Percentiles rank a stretch among this genome's conserved stretches.
Evolutionary conservation across 306 rosid species (phyloP).

Genomic region (Abrus pulchellus): DNA sequence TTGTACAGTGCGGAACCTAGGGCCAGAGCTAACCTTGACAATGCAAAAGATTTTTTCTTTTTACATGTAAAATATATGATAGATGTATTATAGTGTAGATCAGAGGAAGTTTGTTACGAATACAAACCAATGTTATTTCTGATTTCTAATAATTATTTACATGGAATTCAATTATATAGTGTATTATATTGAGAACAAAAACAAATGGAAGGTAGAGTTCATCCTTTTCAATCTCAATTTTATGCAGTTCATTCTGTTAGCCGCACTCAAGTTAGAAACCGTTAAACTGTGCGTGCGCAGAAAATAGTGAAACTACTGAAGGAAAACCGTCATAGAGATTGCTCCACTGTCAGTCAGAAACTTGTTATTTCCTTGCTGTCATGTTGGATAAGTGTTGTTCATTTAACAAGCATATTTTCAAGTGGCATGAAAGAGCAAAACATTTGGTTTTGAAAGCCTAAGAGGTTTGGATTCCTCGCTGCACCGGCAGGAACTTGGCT

Average conservation of each 20-base stretch:
- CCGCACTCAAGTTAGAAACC: not conserved
- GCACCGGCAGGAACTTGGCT: not conserved
- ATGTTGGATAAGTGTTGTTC: not conserved
- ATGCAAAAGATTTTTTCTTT: constrained; percentile 3
- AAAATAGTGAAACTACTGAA: not conserved
- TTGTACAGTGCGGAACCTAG: constrained; percentile 49
- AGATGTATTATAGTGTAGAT: constrained; percentile 38
- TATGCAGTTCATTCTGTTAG: not conserved
- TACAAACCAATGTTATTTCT: constrained; percentile 17
- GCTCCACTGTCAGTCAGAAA: not conserved
- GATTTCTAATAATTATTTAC: constrained; percentile 32
- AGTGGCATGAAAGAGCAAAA: not conserved
- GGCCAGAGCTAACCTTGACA: constrained; percentile 40
- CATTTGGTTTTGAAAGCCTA: not conserved
- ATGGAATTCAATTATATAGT: constrained; percentile 9
- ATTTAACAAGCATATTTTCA: not conserved
- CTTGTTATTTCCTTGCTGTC: not conserved
- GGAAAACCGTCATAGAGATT: not conserved
- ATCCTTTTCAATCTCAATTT: not conserved
- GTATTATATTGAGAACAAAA: constrained; percentile 20
- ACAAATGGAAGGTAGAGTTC: not conserved
- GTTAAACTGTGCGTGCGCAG: not conserved
- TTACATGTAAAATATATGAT: constrained; percentile 35
- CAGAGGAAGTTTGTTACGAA: not conserved
- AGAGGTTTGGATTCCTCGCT: not conserved